Evolutionary conservation across 139 green algal species (phyloP).

Genomic region (Axilococcus clingmanii): DNA sequence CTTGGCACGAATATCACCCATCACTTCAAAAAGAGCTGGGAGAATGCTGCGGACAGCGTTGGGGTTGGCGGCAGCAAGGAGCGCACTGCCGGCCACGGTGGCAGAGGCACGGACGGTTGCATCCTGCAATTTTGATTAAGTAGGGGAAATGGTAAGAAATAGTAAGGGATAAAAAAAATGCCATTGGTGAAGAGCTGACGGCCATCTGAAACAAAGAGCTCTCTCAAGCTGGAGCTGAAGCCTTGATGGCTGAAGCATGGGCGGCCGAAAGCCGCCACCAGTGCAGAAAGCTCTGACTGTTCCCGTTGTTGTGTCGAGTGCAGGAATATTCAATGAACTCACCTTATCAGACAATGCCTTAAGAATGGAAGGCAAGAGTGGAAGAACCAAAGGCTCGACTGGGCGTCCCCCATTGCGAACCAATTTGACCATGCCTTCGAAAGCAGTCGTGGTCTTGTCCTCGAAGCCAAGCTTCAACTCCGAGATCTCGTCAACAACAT

Average conservation of each 20-base stretch:
- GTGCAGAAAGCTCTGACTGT: neutral
- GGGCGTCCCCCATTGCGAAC: neutral
- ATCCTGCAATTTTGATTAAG: constrained; percentile 12
- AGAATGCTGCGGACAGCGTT: constrained; percentile 41
- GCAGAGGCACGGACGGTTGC: constrained; percentile 39
- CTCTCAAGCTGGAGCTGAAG: neutral
- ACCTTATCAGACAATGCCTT: constrained; percentile 61
- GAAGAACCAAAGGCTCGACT: constrained; percentile 58
- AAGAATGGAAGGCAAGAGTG: constrained; percentile 47
- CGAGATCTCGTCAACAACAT: too few relatives aligned
- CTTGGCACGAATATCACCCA: constrained; percentile 46
- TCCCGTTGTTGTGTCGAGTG: constrained; percentile 1
- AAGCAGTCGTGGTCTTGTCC: neutral
- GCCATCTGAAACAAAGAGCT: neutral
- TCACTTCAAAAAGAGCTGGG: constrained; percentile 50
- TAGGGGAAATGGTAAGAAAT: neutral
- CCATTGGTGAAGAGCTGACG: neutral
- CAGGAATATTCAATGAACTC: neutral
- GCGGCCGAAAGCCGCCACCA: neutral
- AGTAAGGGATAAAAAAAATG: neutral
- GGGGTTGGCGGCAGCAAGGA: constrained; percentile 32
- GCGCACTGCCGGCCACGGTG: constrained; percentile 23
- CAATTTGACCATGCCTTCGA: constrained; percentile 1
- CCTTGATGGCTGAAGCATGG: neutral
- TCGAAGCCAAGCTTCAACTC: too few relatives aligned